Percentiles rank a stretch among this genome's conserved stretches.
phyloP scores from a whole-genome alignment of 768 basidiomycete genomes.

The Lentinula sp. region DNA sequence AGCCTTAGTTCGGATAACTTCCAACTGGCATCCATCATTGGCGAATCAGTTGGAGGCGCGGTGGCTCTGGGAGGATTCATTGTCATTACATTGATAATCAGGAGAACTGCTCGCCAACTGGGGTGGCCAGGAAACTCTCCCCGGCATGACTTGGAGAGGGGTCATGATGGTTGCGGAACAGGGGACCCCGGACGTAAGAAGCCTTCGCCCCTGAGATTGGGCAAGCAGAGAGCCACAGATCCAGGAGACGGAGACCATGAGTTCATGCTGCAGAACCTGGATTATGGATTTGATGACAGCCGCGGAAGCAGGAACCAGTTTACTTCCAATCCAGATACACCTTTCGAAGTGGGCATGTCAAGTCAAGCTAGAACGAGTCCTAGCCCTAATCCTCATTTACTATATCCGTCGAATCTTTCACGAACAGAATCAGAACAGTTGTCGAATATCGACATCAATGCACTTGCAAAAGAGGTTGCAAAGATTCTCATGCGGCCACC shows the following conservation, averaged over 20 bases:
- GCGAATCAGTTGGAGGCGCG: background rate
- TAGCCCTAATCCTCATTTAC: background rate
- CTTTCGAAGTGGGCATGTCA: background rate
- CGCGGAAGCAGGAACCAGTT: background rate
- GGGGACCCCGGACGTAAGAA: background rate
- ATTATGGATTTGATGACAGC: background rate
- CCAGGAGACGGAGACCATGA: background rate
- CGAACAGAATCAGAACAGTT: background rate
- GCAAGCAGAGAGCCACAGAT: background rate
- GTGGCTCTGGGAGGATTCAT: background rate
- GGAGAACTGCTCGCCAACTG: background rate
- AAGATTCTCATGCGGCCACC: slow-evolving; percentile 16
- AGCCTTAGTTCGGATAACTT: background rate
- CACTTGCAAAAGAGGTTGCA: slow-evolving; percentile 25
- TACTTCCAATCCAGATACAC: background rate
- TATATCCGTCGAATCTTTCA: background rate
- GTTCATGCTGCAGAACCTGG: background rate
- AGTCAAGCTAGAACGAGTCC: background rate
- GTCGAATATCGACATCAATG: slow-evolving; percentile 13
- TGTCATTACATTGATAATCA: background rate
- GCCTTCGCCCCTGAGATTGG: background rate
- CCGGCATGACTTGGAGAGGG: background rate
- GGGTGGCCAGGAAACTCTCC: background rate
- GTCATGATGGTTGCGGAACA: background rate
- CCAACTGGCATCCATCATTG: background rate